phyloP scores from a whole-genome alignment of 192 early-diverging fungal species.

The Umbelopsis isabellina region DNA sequence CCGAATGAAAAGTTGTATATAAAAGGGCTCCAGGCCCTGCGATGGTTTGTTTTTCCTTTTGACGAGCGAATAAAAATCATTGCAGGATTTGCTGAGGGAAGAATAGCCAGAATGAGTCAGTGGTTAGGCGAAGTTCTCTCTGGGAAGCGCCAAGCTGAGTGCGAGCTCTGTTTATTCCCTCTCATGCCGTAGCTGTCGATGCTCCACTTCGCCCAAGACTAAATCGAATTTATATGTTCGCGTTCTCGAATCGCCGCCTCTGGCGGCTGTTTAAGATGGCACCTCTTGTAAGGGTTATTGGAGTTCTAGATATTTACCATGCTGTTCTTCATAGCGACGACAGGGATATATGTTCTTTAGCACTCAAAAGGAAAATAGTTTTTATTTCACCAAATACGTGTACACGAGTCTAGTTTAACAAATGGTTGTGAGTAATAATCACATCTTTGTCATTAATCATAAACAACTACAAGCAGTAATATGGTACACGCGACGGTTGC shows the following conservation, averaged over 20 bases:
- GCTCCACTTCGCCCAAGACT: constrained; percentile 16
- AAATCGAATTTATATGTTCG: background rate
- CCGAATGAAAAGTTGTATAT: no score
- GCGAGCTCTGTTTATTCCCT: background rate
- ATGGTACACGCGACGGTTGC: background rate
- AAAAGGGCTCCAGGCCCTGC: no score
- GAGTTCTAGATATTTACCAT: background rate
- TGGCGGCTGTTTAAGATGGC: background rate
- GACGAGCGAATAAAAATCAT: constrained; percentile 11
- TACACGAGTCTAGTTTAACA: no score
- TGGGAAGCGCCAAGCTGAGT: constrained; percentile 5
- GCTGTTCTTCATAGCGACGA: constrained; percentile 7
- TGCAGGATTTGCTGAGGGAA: background rate
- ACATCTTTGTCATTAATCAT: background rate
- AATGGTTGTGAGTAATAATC: no score
- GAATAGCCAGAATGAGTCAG: background rate
- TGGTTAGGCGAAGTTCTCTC: constrained; percentile 18
- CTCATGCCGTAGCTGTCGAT: constrained; percentile 1
- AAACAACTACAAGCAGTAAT: background rate
- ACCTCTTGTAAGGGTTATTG: constrained; percentile 4
- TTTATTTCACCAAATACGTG: no score
- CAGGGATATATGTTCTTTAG: background rate
- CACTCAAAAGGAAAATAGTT: background rate
- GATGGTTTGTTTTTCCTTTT: constrained; percentile 1
- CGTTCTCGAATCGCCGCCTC: background rate